These are phyloP conservation scores for Trichoderma gamsii DNA, from an alignment of 495 filamentous ascomycete species.

Conservation along the genomic window DNA sequence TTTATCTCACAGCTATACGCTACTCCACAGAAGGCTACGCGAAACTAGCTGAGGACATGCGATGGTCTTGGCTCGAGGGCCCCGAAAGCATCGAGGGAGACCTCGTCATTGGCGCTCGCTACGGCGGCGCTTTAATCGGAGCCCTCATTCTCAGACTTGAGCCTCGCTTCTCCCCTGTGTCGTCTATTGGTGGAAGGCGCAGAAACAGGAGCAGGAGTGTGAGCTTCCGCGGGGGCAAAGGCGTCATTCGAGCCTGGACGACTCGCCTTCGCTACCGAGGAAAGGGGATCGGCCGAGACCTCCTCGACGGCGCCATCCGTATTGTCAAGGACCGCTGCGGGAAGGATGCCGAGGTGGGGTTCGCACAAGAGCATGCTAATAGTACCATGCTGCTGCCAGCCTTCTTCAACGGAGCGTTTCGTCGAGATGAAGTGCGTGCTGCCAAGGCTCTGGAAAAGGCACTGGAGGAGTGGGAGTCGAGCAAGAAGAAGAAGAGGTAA, in stretches of 20 bases:
- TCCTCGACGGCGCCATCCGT: constrained; percentile 61
- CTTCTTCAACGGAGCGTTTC: constrained; percentile 53
- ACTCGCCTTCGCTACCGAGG: constrained; percentile 59
- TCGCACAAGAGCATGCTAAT: constrained; percentile 64
- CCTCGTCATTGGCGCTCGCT: constrained; percentile 36
- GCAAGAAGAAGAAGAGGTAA: constrained; percentile 31
- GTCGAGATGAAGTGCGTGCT: constrained; percentile 49
- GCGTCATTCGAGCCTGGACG: constrained; percentile 69
- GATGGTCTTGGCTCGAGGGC: constrained; percentile 35
- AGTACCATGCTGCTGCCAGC: constrained; percentile 53
- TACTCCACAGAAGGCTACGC: constrained; percentile 38
- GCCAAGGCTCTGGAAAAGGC: constrained; percentile 46
- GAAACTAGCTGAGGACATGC: constrained; percentile 32
- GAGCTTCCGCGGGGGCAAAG: constrained; percentile 36
- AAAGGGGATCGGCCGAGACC: constrained; percentile 58
- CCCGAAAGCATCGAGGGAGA: constrained; percentile 30
- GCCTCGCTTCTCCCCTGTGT: constrained; percentile 14
- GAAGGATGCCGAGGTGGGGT: constrained; percentile 52
- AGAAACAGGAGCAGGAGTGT: constrained; percentile 25
- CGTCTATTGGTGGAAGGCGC: constrained; percentile 14
- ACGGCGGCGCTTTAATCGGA: constrained; percentile 36
- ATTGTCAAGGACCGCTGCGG: constrained; percentile 53
- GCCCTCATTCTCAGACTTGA: constrained; percentile 39
- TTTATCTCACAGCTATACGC: constrained; percentile 37
- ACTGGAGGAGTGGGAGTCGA: constrained; percentile 35